Evolutionary conservation across 164 flowering plant genomes (phyloP).

Genomic region (Macadamia integrifolia): DNA sequence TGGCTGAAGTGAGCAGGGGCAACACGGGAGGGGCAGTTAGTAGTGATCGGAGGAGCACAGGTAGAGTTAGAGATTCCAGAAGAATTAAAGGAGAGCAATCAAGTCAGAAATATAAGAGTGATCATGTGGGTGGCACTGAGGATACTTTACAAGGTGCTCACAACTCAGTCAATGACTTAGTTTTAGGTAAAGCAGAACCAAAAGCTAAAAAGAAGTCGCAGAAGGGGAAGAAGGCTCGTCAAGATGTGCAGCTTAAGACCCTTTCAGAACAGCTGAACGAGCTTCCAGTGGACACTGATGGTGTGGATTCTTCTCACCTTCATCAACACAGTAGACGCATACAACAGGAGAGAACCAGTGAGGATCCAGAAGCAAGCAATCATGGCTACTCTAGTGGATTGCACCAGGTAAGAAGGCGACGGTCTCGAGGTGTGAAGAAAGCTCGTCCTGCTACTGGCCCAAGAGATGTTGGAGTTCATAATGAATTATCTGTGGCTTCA

Average conservation of each 20-base stretch:
- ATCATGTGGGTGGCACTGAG: constrained; percentile 30
- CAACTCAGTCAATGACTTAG: constrained; percentile 22
- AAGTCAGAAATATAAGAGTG: constrained; percentile 30
- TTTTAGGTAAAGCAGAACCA: constrained; percentile 29
- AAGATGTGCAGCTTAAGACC: constrained; percentile 36
- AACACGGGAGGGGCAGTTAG: constrained; percentile 17
- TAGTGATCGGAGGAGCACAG: constrained; percentile 37
- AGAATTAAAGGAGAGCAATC: constrained; percentile 45
- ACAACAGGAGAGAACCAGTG: constrained; percentile 23
- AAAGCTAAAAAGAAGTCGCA: constrained; percentile 31
- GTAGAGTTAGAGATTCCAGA: constrained; percentile 33
- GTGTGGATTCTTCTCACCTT: constrained; percentile 43
- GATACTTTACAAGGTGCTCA: constrained; percentile 25
- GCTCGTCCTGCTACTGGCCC: constrained; percentile 31
- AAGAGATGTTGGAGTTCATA: constrained; percentile 48
- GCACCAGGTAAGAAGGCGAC: constrained; percentile 57
- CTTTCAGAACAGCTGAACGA: constrained; percentile 63
- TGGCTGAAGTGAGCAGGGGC: constrained; percentile 26
- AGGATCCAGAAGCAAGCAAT: constrained; percentile 32
- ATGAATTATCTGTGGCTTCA: constrained; percentile 75
- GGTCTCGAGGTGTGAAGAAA: constrained; percentile 58
- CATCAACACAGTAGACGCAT: constrained; percentile 26
- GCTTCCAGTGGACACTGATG: constrained; percentile 52
- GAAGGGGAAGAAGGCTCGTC: constrained; percentile 34
- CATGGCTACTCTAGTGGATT: constrained; percentile 36